These are phyloP conservation scores for Exophiala dermatitidis DNA, from an alignment of 2,329 filamentous ascomycete species.

Conservation along the genomic window DNA sequence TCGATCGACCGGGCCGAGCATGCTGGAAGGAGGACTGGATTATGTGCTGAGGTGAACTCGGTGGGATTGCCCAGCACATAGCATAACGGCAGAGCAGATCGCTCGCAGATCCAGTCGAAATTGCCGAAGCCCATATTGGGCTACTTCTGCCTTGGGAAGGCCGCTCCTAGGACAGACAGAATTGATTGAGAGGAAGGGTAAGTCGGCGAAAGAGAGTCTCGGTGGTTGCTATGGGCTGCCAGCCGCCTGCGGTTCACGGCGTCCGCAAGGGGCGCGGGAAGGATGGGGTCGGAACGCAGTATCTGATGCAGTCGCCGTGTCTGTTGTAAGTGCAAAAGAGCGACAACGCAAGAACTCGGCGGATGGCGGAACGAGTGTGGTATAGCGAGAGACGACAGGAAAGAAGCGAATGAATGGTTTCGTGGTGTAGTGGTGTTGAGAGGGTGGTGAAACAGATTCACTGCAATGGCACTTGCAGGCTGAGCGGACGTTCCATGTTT, in stretches of 20 bases:
- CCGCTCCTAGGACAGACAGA: neutral
- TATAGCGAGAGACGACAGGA: neutral
- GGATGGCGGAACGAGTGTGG: neutral
- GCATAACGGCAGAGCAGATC: constrained; percentile 80
- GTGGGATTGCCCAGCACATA: constrained; percentile 64
- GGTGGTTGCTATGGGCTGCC: neutral
- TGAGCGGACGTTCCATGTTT: neutral
- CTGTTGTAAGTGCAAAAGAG: neutral
- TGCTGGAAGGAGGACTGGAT: constrained; percentile 73
- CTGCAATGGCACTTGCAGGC: no score
- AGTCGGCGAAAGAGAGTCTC: neutral
- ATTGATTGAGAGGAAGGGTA: neutral
- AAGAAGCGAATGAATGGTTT: neutral
- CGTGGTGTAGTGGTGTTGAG: neutral
- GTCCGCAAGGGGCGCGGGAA: neutral
- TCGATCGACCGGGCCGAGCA: constrained; percentile 96
- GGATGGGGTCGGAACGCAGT: neutral
- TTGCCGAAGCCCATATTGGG: constrained; percentile 79
- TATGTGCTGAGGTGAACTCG: constrained; percentile 54
- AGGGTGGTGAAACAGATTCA: neutral
- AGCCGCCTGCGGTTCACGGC: neutral
- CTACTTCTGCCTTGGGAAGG: constrained; percentile 11
- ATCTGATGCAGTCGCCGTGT: neutral
- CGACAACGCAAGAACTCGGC: neutral
- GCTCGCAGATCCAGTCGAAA: constrained; percentile 78